Conservation (phyloP, 2,329 filamentous ascomycete species). For the Phialophora expanda region DNA sequence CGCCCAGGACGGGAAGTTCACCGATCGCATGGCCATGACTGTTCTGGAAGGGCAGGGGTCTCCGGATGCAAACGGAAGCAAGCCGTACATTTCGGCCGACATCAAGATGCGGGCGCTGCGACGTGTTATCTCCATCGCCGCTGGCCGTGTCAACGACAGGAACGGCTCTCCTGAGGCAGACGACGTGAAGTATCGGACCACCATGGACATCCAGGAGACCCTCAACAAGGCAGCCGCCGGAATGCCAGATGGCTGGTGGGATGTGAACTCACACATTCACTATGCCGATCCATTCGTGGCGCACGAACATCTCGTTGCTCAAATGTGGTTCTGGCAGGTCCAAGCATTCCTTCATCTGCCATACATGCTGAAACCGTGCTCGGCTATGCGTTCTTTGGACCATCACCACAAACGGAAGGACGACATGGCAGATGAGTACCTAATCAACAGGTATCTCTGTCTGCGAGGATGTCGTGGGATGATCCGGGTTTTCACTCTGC, state of each 20-base stretch:
- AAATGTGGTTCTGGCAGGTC: constrained; percentile 39
- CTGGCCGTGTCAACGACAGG: constrained; percentile 35
- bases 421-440: constrained; percentile 20
- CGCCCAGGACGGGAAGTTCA: constrained; percentile 34
- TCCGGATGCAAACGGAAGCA: neutral
- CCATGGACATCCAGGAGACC: constrained; percentile 30
- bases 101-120: constrained; percentile 37
- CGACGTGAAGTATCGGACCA: constrained; percentile 17
- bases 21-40: constrained; percentile 34
- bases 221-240: constrained; percentile 24
- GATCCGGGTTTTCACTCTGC: constrained; percentile 32
- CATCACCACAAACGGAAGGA: neutral
- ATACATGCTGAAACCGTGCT: constrained; percentile 31
- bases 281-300: constrained; percentile 22
- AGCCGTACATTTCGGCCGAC: constrained; percentile 16
- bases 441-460: constrained; percentile 31
- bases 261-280: constrained; percentile 25
- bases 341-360: constrained; percentile 38
- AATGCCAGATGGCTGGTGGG: constrained; percentile 38
- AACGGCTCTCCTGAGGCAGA: constrained; percentile 27
- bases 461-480: constrained; percentile 32
- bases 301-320: constrained; percentile 34
- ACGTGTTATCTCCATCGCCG: constrained; percentile 33
- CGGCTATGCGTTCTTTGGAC: neutral
- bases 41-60: constrained; percentile 26